These are phyloP conservation scores for Xylariales sp. DNA, from an alignment of 2,329 filamentous ascomycete species.

Conservation along the genomic window DNA sequence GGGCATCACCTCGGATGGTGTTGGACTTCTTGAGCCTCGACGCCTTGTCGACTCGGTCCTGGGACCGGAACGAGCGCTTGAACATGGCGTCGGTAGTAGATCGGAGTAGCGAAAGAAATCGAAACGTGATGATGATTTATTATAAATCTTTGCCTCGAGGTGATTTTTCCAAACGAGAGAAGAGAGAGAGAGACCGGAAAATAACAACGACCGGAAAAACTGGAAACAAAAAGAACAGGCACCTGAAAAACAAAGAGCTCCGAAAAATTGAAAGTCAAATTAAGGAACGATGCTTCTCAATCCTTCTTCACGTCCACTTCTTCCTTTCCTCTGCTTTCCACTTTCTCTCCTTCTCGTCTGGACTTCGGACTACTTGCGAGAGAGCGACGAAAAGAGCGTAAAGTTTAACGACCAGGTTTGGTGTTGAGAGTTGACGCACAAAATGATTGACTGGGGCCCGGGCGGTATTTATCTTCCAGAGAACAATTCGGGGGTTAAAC, in stretches of 20 bases:
- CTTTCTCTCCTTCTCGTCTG: no score
- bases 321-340: no score
- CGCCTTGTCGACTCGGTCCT: constrained; percentile 85
- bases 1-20: constrained; percentile 58
- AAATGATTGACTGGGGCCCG: constrained; percentile 48
- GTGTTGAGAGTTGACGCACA: constrained; percentile 30
- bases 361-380: constrained; percentile 30
- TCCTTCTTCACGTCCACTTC: constrained; percentile 11
- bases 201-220: no score
- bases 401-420: no score
- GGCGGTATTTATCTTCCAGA: constrained; percentile 36
- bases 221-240: no score
- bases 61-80: constrained; percentile 83
- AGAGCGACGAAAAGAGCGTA: constrained; percentile 54
- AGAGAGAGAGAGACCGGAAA: constrained; percentile 17
- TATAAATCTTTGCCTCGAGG: no score
- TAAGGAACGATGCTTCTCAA: constrained; percentile 8
- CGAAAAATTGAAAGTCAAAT: constrained; percentile 23
- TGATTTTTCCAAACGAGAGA: constrained; percentile 22
- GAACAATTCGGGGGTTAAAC: constrained; percentile 30
- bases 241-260: constrained; percentile 22
- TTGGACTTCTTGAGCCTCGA: constrained; percentile 72
- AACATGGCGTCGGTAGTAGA: constrained; percentile 63
- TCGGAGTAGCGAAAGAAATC: constrained; percentile 23
- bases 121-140: no score